Conservation (phyloP, 139 green algal species). For the Edaphochlamys debaryana region DNA sequence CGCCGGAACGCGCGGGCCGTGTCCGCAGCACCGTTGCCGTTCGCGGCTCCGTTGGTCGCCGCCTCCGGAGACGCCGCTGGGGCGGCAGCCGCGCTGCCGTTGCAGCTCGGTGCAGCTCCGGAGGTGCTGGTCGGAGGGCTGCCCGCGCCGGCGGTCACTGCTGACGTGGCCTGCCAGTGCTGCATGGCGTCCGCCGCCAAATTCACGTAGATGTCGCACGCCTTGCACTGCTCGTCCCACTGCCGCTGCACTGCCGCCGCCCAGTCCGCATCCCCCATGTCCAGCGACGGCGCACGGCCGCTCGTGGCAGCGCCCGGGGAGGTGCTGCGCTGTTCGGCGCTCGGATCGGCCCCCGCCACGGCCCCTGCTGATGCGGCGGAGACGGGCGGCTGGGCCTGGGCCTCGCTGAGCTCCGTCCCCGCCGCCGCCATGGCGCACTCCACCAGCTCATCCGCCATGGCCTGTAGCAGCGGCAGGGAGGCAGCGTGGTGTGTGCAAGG, state of each 20-base stretch:
- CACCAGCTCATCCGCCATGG: slow-evolving; percentile 27
- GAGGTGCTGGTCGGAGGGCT: too few relatives aligned
- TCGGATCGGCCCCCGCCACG: not conserved
- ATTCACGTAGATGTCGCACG: slow-evolving; percentile 22
- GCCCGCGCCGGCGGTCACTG: not conserved
- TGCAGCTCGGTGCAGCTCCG: too few relatives aligned
- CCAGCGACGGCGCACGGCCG: not conserved
- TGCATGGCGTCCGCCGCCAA: slow-evolving; percentile 1
- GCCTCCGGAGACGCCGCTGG: too few relatives aligned
- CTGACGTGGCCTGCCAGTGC: too few relatives aligned
- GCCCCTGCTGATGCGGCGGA: not conserved
- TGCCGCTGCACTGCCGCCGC: not conserved
- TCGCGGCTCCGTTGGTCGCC: not conserved
- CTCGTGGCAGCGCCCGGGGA: too few relatives aligned
- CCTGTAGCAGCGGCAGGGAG: not conserved
- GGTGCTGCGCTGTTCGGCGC: too few relatives aligned
- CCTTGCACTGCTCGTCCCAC: not conserved
- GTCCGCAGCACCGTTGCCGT: not conserved
- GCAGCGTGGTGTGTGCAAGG: too few relatives aligned
- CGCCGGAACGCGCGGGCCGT: slow-evolving; percentile 12
- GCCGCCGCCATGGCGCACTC: slow-evolving; percentile 13
- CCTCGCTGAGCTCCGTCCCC: not conserved
- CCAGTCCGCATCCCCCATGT: not conserved
- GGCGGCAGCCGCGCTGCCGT: too few relatives aligned
- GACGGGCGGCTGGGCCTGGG: not conserved